Evolutionary conservation across 208 protist genomes (phyloP).

Genomic region (Acanthamoeba royreba): DNA sequence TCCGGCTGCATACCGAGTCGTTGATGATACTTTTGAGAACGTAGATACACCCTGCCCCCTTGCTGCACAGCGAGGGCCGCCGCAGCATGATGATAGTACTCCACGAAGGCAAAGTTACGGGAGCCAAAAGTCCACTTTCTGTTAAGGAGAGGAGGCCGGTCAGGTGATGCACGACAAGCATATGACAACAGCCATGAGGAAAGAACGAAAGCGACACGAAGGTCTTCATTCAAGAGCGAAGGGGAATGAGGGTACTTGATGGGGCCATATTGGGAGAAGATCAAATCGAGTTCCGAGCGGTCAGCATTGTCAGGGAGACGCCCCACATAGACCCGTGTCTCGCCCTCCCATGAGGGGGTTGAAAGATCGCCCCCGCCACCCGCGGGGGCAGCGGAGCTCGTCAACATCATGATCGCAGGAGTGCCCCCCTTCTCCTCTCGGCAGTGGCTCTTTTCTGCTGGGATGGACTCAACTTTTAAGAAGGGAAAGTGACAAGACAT

Average conservation of each 20-base stretch:
- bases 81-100: neutral
- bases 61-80: neutral
- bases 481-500: no score
- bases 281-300: neutral
- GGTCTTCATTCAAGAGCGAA: neutral
- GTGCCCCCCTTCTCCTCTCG: no score
- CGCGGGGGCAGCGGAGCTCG: no score
- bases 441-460: no score
- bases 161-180: neutral
- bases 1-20: neutral
- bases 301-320: neutral
- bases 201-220: neutral
- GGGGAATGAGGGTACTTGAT: neutral
- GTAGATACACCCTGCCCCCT: neutral
- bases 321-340: neutral
- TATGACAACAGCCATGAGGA: neutral
- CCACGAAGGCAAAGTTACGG: neutral
- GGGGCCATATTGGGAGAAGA: neutral
- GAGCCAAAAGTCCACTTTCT: neutral
- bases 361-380: no score
- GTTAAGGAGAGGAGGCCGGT: neutral
- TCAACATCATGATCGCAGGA: no score
- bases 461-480: no score
- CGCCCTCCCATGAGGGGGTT: neutral
- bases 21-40: neutral